Base-by-base conservation (phyloP, 208 protist species). In the Leishmania amazonensis region DNA sequence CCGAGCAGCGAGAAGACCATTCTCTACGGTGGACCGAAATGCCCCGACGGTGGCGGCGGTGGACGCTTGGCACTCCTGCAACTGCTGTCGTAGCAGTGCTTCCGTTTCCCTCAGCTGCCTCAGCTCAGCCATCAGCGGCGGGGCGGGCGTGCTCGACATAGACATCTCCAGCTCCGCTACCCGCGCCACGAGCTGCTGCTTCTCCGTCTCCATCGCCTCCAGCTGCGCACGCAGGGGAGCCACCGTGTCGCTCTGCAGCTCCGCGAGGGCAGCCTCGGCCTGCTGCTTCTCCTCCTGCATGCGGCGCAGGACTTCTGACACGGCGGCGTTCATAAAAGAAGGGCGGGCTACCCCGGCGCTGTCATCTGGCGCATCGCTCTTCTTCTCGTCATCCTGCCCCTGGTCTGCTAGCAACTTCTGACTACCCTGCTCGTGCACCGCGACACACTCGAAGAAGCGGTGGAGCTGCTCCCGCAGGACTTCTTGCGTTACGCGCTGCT, bases 91-190 rank as follows among this genome's bases (percentile, higher is more conserved):
- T 15, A 95, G 84, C 19, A 93, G 62, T 6, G 83, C 81, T 64
- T 96, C 90, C 0, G 88, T 87, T 45, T 85, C 79, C 21, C 91
- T 87, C 49, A 96, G 87, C 76, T 88, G 87, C 57, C 84, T 84
- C 42, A 96, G 70, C 83, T 96, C 93, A 15, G 80, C 81, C 67
- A 94, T 84, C 11, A 93, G 80, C 28, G 93, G 83, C 60, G 84
- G 86, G 2, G 89, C 75, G 11, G 85, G 80, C n/a, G 80, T 75
- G 60, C 76, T 79, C 57, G 81, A 72, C 70, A 89, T 77, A 24
- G 82, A 81, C 76, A 87, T 85, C 74, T 88, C 87, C 38, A 89
- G 74, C 51, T 91, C 87, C 54, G 82, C 76, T 35, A 95, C 81
- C 38, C 85, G 89, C 0, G 31, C 65, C 71, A 75, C 76, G 42